Evolutionary conservation across 177 flowering plant genomes (phyloP).

Genomic region (Vitis hybrid): DNA sequence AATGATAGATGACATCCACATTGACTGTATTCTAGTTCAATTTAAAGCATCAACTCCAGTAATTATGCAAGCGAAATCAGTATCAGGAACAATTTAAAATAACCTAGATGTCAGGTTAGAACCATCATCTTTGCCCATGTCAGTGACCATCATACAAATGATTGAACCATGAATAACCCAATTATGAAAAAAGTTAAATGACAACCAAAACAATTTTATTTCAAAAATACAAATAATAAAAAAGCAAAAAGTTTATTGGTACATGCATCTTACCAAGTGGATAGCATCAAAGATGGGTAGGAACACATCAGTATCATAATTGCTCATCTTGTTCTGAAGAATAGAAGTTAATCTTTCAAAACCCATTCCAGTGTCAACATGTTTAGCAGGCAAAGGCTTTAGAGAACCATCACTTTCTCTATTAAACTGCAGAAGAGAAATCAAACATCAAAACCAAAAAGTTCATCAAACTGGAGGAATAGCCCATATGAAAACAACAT

Average conservation of each 20-base stretch:
- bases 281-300: conserved; percentile 86
- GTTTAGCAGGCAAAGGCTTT: conserved; percentile 89
- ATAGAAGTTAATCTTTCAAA: conserved; percentile 94
- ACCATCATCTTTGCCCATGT: too few relatives aligned
- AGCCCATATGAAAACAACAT: background rate
- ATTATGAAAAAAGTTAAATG: too few relatives aligned
- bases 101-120: too few relatives aligned
- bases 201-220: too few relatives aligned
- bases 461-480: background rate
- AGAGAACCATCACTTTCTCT: conserved; percentile 89
- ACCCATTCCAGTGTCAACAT: conserved; percentile 99
- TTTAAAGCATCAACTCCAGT: too few relatives aligned
- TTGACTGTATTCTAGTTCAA: too few relatives aligned
- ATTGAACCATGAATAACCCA: too few relatives aligned
- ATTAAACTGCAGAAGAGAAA: conserved; percentile 61
- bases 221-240: background rate
- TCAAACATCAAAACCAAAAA: background rate
- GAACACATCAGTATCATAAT: conserved; percentile 97
- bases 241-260: background rate
- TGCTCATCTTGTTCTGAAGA: conserved; percentile 95
- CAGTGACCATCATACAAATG: too few relatives aligned
- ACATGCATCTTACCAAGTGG: conserved; percentile 47
- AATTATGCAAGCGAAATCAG: too few relatives aligned
- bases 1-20: too few relatives aligned
- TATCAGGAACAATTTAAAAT: too few relatives aligned